Conservation (phyloP, 768 basidiomycete species). For the Butyriboletus loyo region DNA sequence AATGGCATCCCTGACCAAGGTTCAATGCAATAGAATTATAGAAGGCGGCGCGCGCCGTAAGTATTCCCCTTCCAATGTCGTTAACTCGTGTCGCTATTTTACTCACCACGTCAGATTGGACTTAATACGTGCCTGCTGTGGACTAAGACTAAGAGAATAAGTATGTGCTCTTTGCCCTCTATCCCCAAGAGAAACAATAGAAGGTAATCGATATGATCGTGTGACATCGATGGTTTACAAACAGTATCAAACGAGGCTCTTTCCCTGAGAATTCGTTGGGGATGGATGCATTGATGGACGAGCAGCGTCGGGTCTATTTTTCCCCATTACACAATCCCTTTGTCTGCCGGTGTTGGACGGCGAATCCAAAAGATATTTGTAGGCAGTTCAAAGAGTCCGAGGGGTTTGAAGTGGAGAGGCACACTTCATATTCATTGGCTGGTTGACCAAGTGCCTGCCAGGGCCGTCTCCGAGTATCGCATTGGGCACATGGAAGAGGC, state of each 20-base stretch:
- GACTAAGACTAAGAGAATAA: not conserved
- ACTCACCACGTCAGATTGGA: not conserved
- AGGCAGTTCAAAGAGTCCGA: not conserved
- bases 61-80: constrained; percentile 7
- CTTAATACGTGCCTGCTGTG: constrained; percentile 18
- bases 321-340: constrained; percentile 8
- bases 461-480: not conserved
- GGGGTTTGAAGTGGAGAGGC: not conserved
- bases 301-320: constrained; percentile 3
- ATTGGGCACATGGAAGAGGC: not conserved
- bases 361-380: not conserved
- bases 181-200: constrained; percentile 45
- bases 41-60: constrained; percentile 8
- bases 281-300: constrained; percentile 11
- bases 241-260: not conserved
- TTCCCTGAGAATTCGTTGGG: constrained; percentile 5
- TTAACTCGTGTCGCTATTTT: not conserved
- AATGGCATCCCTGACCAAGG: constrained; percentile 12
- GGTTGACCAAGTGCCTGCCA: not conserved
- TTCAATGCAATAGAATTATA: constrained; percentile 1
- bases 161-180: constrained; percentile 7
- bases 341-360: not conserved
- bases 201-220: constrained; percentile 39
- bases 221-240: constrained; percentile 22
- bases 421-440: not conserved